A percentile compares a stretch with the other conserved stretches of the same genome.
These are phyloP conservation scores for Albugo candida DNA, from an alignment of 352 stramenopile genomes.

Conservation along the genomic window DNA sequence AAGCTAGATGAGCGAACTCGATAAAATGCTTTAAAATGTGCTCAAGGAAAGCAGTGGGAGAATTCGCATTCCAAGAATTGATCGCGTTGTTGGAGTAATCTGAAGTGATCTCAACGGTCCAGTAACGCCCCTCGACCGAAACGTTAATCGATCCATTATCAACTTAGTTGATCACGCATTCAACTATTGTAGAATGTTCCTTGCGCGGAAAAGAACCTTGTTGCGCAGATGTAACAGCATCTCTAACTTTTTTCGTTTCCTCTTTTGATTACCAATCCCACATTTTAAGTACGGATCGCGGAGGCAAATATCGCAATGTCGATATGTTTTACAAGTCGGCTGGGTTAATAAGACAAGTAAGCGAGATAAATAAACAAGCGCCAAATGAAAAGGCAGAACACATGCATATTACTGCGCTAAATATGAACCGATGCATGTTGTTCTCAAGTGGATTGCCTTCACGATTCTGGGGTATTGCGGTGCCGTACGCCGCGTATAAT, in stretches of 20 bases:
- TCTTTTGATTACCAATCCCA: background rate
- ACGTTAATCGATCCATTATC: background rate
- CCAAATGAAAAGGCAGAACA: conserved; percentile 1
- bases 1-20: background rate
- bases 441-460: background rate
- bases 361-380: background rate
- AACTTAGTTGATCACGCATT: background rate
- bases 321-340: background rate
- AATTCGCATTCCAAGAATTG: background rate
- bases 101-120: background rate
- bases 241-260: background rate
- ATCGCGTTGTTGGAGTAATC: background rate
- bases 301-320: background rate
- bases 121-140: background rate
- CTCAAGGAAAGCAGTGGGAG: background rate
- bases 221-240: background rate
- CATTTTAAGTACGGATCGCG: background rate
- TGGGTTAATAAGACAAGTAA: too few species aligned
- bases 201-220: background rate
- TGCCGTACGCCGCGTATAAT: background rate
- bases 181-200: background rate
- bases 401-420: background rate
- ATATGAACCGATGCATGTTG: background rate
- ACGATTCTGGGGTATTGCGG: background rate
- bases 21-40: background rate